phyloP scores from a whole-genome alignment of 2,329 filamentous ascomycete genomes.

The Microdochium trichocladiopsis region DNA sequence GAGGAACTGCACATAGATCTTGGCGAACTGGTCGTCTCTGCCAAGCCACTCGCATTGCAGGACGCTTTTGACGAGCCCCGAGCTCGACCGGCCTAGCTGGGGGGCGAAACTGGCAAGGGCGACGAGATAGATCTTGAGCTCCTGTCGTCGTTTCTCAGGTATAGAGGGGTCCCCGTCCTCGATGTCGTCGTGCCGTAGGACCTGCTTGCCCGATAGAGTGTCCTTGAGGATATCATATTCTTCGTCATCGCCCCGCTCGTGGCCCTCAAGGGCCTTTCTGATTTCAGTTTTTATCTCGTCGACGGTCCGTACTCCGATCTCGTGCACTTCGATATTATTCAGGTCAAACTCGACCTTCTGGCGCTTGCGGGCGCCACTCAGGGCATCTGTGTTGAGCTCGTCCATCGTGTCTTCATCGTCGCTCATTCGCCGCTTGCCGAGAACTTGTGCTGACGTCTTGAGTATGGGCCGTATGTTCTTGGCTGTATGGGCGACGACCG shows the following conservation, averaged over 20 bases:
- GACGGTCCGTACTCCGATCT: slow-evolving; percentile 44
- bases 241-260: slow-evolving; percentile 49
- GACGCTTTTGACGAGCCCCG: slow-evolving; percentile 49
- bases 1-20: slow-evolving; percentile 61
- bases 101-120: slow-evolving; percentile 56
- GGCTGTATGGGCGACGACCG: not conserved
- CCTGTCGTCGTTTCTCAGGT: slow-evolving; percentile 30
- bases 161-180: slow-evolving; percentile 31
- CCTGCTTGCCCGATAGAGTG: slow-evolving; percentile 44
- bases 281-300: slow-evolving; percentile 50
- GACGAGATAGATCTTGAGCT: slow-evolving; percentile 53
- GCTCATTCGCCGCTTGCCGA: slow-evolving; percentile 33
- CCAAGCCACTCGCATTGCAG: slow-evolving; percentile 59
- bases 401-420: slow-evolving; percentile 35
- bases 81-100: slow-evolving; percentile 52
- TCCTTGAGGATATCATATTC: slow-evolving; percentile 56
- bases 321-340: slow-evolving; percentile 48
- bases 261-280: slow-evolving; percentile 46
- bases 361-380: slow-evolving; percentile 41
- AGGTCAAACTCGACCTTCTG: slow-evolving; percentile 54
- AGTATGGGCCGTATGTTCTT: slow-evolving; percentile 27
- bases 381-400: slow-evolving; percentile 20
- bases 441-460: slow-evolving; percentile 34
- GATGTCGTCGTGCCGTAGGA: slow-evolving; percentile 35
- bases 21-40: slow-evolving; percentile 57